Percentiles rank a stretch among this genome's conserved stretches.
Conservation (phyloP, 768 basidiomycete genomes). For the Tricholoma hemisulphureum region DNA sequence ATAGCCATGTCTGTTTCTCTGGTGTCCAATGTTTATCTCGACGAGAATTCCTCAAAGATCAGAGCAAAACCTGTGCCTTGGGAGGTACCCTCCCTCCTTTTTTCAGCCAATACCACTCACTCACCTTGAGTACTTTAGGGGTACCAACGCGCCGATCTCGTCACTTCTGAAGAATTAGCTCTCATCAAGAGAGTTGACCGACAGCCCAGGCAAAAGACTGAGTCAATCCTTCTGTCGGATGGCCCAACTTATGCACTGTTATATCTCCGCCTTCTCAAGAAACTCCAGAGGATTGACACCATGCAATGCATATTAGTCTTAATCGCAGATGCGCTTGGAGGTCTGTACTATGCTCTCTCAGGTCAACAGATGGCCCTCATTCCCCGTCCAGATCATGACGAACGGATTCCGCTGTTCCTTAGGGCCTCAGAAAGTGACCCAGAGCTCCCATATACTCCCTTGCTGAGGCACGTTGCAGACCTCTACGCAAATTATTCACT, state of each 20-base stretch:
- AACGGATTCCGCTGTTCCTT: slow-evolving; percentile 76
- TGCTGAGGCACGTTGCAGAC: slow-evolving; percentile 59
- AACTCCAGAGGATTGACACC: slow-evolving; percentile 78
- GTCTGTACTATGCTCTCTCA: slow-evolving; percentile 37
- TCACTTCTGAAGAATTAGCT: slow-evolving; percentile 82
- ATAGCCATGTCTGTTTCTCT: slow-evolving; percentile 69
- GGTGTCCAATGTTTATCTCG: slow-evolving; percentile 80
- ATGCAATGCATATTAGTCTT: slow-evolving; percentile 85
- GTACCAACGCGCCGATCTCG: slow-evolving; percentile 90
- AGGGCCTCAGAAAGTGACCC: slow-evolving; percentile 61
- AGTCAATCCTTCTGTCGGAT: slow-evolving; percentile 79
- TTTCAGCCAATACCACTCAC: neutral
- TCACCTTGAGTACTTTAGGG: slow-evolving; percentile 50
- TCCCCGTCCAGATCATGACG: slow-evolving; percentile 71
- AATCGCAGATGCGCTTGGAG: slow-evolving; percentile 84
- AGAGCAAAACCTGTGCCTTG: slow-evolving; percentile 90
- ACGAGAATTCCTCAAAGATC: slow-evolving; percentile 85
- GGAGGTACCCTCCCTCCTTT: slow-evolving; percentile 64
- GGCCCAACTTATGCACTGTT: slow-evolving; percentile 81
- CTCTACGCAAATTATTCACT: neutral
- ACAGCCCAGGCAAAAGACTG: slow-evolving; percentile 68
- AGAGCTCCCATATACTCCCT: slow-evolving; percentile 75
- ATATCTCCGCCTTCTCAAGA: slow-evolving; percentile 86
- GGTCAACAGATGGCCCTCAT: neutral
- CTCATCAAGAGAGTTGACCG: slow-evolving; percentile 90